Percentiles rank a stretch among this genome's conserved stretches.
phyloP scores from a whole-genome alignment of 208 protist genomes.

The Trichomonas gallinae region DNA sequence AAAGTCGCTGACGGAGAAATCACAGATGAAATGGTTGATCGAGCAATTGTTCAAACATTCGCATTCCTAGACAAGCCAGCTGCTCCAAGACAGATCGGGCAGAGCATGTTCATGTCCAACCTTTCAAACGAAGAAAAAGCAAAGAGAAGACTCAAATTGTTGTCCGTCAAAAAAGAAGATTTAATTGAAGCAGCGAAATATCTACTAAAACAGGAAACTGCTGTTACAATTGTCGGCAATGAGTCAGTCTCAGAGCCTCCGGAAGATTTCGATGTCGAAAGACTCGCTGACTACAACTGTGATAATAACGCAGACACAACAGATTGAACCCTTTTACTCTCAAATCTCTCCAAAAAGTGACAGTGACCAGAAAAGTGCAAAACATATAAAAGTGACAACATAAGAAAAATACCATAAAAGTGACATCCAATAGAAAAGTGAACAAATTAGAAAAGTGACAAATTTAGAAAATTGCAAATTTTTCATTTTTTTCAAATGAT shows the following conservation, averaged over 20 bases:
- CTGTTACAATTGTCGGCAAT: neutral
- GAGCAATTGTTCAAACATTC: neutral
- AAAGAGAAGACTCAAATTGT: neutral
- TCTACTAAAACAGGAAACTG: neutral
- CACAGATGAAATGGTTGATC: conserved; percentile 18
- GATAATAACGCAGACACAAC: too few relatives aligned
- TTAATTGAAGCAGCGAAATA: neutral
- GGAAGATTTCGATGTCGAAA: neutral
- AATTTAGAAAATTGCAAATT: too few relatives aligned
- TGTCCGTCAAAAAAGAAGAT: neutral
- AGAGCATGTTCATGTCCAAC: neutral
- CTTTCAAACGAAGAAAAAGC: neutral
- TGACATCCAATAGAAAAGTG: too few relatives aligned
- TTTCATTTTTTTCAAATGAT: too few relatives aligned
- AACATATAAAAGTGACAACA: too few relatives aligned
- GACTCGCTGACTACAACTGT: neutral
- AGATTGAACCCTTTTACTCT: too few relatives aligned
- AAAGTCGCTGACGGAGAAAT: neutral
- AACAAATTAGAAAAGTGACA: too few relatives aligned
- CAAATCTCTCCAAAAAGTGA: too few relatives aligned
- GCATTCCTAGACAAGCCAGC: neutral
- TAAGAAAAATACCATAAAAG: too few relatives aligned
- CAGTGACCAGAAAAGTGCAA: too few relatives aligned
- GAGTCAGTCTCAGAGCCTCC: neutral
- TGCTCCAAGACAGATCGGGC: neutral